Conservation (phyloP, 2,329 filamentous ascomycete genomes). For the Diaporthe citriasiana region DNA sequence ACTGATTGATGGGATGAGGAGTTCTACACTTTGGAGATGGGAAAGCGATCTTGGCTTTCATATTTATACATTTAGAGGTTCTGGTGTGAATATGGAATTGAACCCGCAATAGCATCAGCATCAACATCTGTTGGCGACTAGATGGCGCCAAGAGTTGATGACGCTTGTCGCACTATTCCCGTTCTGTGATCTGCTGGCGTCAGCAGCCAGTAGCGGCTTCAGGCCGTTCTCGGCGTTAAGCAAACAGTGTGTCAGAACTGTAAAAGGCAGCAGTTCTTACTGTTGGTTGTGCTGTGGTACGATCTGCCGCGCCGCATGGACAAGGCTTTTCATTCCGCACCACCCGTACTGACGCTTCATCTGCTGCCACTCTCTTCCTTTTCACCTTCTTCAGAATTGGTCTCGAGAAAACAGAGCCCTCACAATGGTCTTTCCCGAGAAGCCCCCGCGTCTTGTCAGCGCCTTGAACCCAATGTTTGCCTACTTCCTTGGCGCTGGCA, state of each 20-base stretch:
- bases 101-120: background rate
- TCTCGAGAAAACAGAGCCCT: background rate
- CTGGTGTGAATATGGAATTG: background rate
- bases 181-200: background rate
- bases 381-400: background rate
- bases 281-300: background rate
- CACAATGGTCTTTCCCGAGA: background rate
- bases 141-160: background rate
- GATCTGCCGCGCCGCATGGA: background rate
- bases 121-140: background rate
- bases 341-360: background rate
- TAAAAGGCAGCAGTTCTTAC: background rate
- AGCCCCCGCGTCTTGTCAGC: constrained; percentile 7
- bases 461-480: constrained; percentile 13
- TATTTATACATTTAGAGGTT: background rate
- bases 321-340: background rate
- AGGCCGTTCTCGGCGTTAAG: background rate
- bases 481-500: constrained; percentile 21
- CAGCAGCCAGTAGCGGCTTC: constrained; percentile 18
- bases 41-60: background rate
- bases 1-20: background rate
- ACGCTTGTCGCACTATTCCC: background rate
- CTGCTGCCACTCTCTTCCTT: background rate
- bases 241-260: background rate
- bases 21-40: background rate